Conservation (phyloP, 202 grass and related monocot species). For the Schoenoplectus tabernaemontani region DNA sequence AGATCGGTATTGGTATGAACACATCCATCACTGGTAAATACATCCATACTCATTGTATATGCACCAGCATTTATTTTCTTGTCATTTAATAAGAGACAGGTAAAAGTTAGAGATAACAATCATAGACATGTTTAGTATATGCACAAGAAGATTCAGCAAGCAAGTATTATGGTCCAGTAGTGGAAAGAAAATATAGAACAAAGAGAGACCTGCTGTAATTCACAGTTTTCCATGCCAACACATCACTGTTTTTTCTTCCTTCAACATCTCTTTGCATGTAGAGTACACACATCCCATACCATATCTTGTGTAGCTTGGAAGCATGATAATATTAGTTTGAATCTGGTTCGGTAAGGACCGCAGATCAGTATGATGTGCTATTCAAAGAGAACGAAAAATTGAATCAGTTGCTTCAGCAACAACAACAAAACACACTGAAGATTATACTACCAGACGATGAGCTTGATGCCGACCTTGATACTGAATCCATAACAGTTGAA, state of each 20-base stretch:
- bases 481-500: conserved; percentile 11
- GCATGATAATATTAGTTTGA: background rate
- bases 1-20: background rate
- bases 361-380: background rate
- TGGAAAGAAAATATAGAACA: background rate
- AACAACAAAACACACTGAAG: background rate
- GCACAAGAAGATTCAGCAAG: background rate
- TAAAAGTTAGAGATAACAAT: background rate
- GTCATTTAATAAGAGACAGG: background rate
- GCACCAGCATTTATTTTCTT: background rate
- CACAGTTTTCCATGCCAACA: background rate
- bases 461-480: background rate
- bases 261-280: too few species aligned
- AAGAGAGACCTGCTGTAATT: background rate
- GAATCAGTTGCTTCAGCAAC: conserved; percentile 10
- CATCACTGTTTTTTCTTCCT: too few species aligned
- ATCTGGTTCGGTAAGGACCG: background rate
- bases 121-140: background rate
- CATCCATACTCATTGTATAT: background rate
- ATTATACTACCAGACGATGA: background rate
- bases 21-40: background rate
- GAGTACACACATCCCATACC: background rate
- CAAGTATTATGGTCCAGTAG: background rate
- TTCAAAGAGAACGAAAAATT: conserved; percentile 8
- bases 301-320: background rate